Evolutionary conservation across 371 early-diverging fungal species (phyloP).

Genomic region (Circinella minor): DNA sequence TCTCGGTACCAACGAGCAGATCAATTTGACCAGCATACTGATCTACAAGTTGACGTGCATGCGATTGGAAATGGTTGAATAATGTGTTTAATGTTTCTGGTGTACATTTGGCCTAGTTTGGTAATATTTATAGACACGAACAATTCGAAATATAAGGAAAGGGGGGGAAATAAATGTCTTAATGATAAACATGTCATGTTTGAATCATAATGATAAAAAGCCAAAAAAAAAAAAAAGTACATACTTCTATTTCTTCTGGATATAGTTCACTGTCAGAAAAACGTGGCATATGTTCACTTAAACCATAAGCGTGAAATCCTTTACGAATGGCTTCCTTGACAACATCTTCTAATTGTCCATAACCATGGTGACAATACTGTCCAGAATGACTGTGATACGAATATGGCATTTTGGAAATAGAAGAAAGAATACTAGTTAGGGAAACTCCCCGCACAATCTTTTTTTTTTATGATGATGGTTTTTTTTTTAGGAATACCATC

Average conservation of each 20-base stretch:
- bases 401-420: slow-evolving; percentile 47
- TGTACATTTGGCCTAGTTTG: slow-evolving; percentile 61
- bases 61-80: slow-evolving; percentile 64
- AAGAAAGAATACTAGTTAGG: not conserved
- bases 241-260: slow-evolving; percentile 78
- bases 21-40: slow-evolving; percentile 64
- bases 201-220: not conserved
- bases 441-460: too few relatives aligned
- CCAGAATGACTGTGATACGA: slow-evolving; percentile 88
- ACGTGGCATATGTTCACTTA: slow-evolving; percentile 88
- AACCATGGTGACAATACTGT: slow-evolving; percentile 85
- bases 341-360: slow-evolving; percentile 76
- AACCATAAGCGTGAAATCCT: slow-evolving; percentile 69
- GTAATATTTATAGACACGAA: too few relatives aligned
- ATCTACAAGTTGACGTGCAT: slow-evolving; percentile 74
- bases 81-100: slow-evolving; percentile 55
- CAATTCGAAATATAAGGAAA: too few relatives aligned
- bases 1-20: slow-evolving; percentile 89
- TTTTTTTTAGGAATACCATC: too few relatives aligned
- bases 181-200: not conserved
- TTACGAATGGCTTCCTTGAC: slow-evolving; percentile 71
- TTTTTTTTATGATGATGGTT: too few relatives aligned
- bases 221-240: not conserved
- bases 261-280: slow-evolving; percentile 70
- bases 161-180: not conserved